Evolutionary conservation across 176 grass and related monocot genomes (phyloP).

Genomic region (Carex scoparia): DNA sequence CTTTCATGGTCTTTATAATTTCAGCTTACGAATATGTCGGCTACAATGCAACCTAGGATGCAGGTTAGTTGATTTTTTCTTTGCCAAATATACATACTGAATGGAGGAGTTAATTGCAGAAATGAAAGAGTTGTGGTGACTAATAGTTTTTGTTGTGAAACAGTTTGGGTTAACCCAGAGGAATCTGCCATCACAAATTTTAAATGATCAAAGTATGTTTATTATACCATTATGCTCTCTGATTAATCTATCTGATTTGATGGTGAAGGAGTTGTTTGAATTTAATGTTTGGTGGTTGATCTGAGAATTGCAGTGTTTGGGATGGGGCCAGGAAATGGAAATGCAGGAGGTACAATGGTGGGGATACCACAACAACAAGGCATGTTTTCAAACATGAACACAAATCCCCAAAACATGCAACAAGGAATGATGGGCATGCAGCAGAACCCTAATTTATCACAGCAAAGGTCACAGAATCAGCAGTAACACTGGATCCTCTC

Average conservation of each 20-base stretch:
- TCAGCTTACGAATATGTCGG: slow-evolving; percentile 85
- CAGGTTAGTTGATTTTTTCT: slow-evolving; percentile 47
- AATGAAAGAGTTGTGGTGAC: slow-evolving; percentile 15
- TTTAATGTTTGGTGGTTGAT: neutral
- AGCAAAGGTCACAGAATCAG: slow-evolving; percentile 87
- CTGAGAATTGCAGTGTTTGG: slow-evolving; percentile 48
- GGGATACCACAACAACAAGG: slow-evolving; percentile 89
- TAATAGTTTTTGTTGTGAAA: slow-evolving; percentile 33
- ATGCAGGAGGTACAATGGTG: slow-evolving; percentile 39
- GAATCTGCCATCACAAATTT: slow-evolving; percentile 76
- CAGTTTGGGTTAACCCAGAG: slow-evolving; percentile 79
- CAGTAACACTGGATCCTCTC: slow-evolving; percentile 32
- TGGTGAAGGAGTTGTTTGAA: too few species aligned
- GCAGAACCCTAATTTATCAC: slow-evolving; percentile 52
- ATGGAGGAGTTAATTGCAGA: slow-evolving; percentile 9
- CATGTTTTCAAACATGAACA: slow-evolving; percentile 59
- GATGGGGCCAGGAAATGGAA: slow-evolving; percentile 55
- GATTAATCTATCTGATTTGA: neutral
- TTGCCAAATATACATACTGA: neutral
- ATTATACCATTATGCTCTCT: neutral
- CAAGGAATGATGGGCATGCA: slow-evolving; percentile 78
- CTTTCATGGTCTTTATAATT: slow-evolving; percentile 30
- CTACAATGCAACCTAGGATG: slow-evolving; percentile 82
- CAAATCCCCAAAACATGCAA: slow-evolving; percentile 65
- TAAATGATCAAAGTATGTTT: slow-evolving; percentile 76